phyloP scores from a whole-genome alignment of 2,329 filamentous ascomycete genomes.

The Davidsoniella neocaledoniae region DNA sequence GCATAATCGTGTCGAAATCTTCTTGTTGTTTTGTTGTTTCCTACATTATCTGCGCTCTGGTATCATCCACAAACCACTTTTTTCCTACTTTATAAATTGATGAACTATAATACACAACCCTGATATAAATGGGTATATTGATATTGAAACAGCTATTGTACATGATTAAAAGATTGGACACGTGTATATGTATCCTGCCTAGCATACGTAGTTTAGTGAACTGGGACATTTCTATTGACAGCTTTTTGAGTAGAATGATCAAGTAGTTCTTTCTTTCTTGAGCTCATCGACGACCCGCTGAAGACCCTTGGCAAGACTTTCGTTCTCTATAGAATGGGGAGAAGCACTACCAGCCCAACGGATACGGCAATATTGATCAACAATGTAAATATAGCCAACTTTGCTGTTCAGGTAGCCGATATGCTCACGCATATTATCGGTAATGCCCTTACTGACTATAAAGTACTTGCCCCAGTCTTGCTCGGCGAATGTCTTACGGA shows the following conservation, averaged over 20 bases:
- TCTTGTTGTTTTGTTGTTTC: neutral
- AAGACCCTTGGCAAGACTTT: slow-evolving; percentile 48
- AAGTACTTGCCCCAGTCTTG: slow-evolving; percentile 45
- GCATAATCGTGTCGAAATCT: slow-evolving; percentile 2
- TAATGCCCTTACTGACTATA: slow-evolving; percentile 39
- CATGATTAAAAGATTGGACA: neutral
- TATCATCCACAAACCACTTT: too few species aligned
- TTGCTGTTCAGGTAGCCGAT: slow-evolving; percentile 69
- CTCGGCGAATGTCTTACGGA: slow-evolving; percentile 33
- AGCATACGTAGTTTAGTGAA: neutral
- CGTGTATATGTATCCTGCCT: neutral
- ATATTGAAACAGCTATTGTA: neutral
- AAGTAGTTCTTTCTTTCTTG: slow-evolving; percentile 22
- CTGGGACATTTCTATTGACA: neutral
- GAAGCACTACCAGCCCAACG: slow-evolving; percentile 80
- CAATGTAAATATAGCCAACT: slow-evolving; percentile 83
- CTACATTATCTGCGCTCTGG: too few species aligned
- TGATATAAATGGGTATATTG: neutral
- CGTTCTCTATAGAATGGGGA: slow-evolving; percentile 47
- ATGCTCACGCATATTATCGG: slow-evolving; percentile 42
- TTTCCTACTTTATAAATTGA: too few species aligned
- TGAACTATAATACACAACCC: slow-evolving; percentile 5
- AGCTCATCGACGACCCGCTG: slow-evolving; percentile 45
- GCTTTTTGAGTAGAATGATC: slow-evolving; percentile 16
- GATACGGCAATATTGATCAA: slow-evolving; percentile 77